Conservation (phyloP, 2,329 filamentous ascomycete genomes). For the Alternaria gansuensis region DNA sequence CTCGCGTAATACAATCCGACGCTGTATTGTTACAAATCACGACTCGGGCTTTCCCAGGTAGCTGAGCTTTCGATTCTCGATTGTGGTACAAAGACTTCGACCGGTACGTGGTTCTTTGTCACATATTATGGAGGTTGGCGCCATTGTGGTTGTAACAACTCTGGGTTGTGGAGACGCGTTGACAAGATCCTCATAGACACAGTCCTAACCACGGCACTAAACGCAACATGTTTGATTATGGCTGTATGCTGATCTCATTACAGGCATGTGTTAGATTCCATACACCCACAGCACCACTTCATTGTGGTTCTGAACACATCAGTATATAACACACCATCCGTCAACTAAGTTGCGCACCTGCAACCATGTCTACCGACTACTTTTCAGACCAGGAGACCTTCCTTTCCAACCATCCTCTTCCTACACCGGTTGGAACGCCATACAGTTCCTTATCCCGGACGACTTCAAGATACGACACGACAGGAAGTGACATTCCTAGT, state of each 20-base stretch:
- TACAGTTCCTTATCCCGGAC: conserved; percentile 72
- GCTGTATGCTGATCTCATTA: conserved; percentile 19
- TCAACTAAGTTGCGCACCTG: not conserved
- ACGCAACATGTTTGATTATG: too few species aligned
- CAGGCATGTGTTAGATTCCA: conserved; percentile 43
- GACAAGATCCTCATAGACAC: not conserved
- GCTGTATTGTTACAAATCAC: conserved; percentile 3
- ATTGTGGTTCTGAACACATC: conserved; percentile 37
- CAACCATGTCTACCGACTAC: conserved; percentile 55
- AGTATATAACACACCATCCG: conserved; percentile 1
- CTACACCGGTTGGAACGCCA: conserved; percentile 75
- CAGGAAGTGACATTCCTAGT: conserved; percentile 69
- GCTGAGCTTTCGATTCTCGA: conserved; percentile 5
- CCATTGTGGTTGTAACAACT: not conserved
- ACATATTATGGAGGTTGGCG: not conserved
- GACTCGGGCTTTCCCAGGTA: not conserved
- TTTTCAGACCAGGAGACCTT: conserved; percentile 58
- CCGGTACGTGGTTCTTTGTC: conserved; percentile 17
- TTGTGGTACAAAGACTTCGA: conserved; percentile 3
- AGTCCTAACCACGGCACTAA: not conserved
- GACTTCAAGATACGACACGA: conserved; percentile 67
- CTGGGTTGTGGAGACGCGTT: not conserved
- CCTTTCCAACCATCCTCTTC: conserved; percentile 62
- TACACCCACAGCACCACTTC: conserved; percentile 37
- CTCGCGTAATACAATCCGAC: conserved; percentile 13